These are phyloP conservation scores for Vinca major DNA, from an alignment of 305 asterid species.

Conservation along the genomic window DNA sequence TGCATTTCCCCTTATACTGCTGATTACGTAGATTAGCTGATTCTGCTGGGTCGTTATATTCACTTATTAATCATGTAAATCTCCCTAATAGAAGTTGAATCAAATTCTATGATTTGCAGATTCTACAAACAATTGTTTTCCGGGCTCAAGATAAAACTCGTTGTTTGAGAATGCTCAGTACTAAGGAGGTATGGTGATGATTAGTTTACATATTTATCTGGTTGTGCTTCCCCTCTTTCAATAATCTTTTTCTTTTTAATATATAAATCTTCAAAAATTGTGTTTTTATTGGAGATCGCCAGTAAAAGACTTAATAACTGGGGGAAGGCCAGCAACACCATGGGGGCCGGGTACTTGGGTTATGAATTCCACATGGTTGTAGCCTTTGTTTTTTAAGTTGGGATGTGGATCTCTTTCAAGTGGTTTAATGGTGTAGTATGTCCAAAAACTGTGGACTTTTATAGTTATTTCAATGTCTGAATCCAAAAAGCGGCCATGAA, in stretches of 20 bases:
- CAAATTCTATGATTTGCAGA: constrained; percentile 39
- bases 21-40: background rate
- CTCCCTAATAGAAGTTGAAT: background rate
- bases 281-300: background rate
- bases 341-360: background rate
- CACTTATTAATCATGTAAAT: background rate
- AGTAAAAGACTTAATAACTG: background rate
- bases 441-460: background rate
- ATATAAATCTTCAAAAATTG: background rate
- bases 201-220: background rate
- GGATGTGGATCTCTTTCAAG: background rate
- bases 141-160: constrained; percentile 64
- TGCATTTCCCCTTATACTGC: background rate
- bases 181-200: constrained; percentile 62
- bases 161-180: constrained; percentile 78
- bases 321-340: background rate
- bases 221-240: background rate
- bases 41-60: background rate
- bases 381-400: background rate
- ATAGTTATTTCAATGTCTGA: background rate
- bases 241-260: too few relatives aligned
- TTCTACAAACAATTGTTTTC: constrained; percentile 65
- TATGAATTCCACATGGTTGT: background rate
- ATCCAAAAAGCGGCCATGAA: background rate
- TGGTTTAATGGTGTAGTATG: background rate